phyloP scores from a whole-genome alignment of 163 green algal genomes.

The Chlamydomonas reinhardtii region DNA sequence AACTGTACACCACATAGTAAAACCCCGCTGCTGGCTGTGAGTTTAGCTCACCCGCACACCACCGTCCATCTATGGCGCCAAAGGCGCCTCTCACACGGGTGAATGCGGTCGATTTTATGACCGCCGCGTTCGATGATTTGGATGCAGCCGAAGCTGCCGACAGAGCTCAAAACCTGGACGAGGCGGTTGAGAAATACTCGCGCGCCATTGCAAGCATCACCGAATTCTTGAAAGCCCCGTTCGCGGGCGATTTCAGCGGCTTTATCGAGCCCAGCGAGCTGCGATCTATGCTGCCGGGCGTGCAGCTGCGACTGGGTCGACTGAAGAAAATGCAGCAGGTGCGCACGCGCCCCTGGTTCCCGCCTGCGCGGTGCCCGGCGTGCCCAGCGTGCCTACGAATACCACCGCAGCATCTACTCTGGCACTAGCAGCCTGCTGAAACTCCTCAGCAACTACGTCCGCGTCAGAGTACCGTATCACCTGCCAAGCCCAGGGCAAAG shows the following conservation, averaged over 20 bases:
- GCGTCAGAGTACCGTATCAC: too few species aligned
- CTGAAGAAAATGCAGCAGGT: conserved; percentile 17
- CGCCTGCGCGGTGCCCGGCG: too few species aligned
- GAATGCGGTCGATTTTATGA: conserved; percentile 12
- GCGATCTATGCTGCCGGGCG: background rate
- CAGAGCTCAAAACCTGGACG: conserved; percentile 11
- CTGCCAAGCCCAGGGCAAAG: too few species aligned
- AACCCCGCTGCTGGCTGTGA: too few species aligned
- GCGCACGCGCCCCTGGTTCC: too few species aligned
- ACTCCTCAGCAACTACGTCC: too few species aligned
- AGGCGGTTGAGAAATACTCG: conserved; percentile 5
- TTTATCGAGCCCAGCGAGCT: background rate
- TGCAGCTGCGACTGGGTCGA: conserved; percentile 1
- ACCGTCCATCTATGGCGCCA: background rate
- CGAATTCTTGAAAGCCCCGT: background rate
- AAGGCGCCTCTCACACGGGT: background rate
- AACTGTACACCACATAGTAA: too few species aligned
- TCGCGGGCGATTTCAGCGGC: background rate
- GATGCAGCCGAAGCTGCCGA: conserved; percentile 9
- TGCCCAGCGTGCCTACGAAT: too few species aligned
- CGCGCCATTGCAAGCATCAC: background rate
- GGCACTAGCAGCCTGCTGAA: too few species aligned
- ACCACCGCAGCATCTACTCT: too few species aligned
- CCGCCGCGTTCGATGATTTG: background rate
- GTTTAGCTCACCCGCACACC: too few species aligned